These are phyloP conservation scores for Colletotrichum trifolii DNA, from an alignment of 2,329 filamentous ascomycete species.

Conservation along the genomic window DNA sequence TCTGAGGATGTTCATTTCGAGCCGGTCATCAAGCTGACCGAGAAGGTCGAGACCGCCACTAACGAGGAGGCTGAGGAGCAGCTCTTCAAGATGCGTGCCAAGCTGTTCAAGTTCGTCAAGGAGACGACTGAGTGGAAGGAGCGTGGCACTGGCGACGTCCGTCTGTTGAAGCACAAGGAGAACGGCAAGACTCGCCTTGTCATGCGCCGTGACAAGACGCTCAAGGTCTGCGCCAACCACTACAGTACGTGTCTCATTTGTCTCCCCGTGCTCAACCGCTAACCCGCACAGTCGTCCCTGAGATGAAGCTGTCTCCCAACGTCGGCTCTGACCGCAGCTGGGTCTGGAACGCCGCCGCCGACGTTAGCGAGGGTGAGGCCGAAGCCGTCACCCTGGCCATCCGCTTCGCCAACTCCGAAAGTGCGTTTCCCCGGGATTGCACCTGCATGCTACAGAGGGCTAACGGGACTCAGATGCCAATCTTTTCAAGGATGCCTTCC, in stretches of 20 bases:
- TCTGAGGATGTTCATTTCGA: constrained; percentile 97
- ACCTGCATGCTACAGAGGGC: constrained; percentile 20
- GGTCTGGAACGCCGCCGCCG: constrained; percentile 98
- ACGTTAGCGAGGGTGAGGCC: constrained; percentile 97
- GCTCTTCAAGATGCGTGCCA: constrained; percentile 99
- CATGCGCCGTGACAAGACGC: constrained; percentile 99
- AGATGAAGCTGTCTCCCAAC: constrained; percentile 99
- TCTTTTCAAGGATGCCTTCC: constrained; percentile 95
- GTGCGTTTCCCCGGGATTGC: constrained; percentile 64
- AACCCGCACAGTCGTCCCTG: constrained; percentile 79
- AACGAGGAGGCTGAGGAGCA: constrained; percentile 99
- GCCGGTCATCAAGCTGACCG: constrained; percentile 93
- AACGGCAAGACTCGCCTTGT: constrained; percentile 97
- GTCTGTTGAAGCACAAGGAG: constrained; percentile 98
- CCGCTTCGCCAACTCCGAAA: constrained; percentile 97
- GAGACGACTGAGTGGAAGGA: constrained; percentile 98
- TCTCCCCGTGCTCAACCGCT: constrained; percentile 33
- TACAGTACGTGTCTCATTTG: constrained; percentile 76
- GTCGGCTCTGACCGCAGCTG: constrained; percentile 98
- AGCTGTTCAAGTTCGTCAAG: constrained; percentile 98
- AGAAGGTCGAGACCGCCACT: constrained; percentile 97
- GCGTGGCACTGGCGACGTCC: constrained; percentile 95
- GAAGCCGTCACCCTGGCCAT: constrained; percentile 97
- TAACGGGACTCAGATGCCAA: constrained; percentile 80
- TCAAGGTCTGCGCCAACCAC: constrained; percentile 99